Evolutionary conservation across 2,329 filamentous ascomycete species (phyloP), one percentile per base, ranked within the genome.

Genomic region (Purpureocillium takamizusanense): DNA sequence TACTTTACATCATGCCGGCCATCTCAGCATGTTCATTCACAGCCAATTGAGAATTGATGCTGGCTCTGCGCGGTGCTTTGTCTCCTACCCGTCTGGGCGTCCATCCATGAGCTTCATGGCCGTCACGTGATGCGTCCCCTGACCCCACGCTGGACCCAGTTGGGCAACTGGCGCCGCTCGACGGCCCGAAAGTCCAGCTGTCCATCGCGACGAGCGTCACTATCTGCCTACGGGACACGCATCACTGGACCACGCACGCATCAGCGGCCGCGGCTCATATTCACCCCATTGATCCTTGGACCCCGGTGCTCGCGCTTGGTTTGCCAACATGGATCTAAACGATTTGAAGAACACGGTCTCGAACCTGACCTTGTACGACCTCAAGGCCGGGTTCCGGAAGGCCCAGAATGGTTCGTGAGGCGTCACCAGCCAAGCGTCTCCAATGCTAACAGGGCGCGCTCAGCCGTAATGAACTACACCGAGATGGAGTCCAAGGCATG

Each of bases 401-500:
- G 86, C 94, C 43, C 89, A 95, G 59, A 95, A 95, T 90, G 89
- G 89, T 95, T 68, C 36, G 21, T 36, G 37, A 37, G 40, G 9
- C 27, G n/a, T 8, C 33, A 14, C n/a, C n/a, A n/a, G 30, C 33
- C 44, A 35, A 29, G 32, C 36, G 23, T 33, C 40, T 40, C 35
- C 44, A 37, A 39, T 31, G 21, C 59, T 66, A 43, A 65, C 49
- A 28, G 23, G 33, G 37, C 37, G n/a, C 15, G 39, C n/a, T n/a
- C 45, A 95, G 88, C 88, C 49, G 88, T 95, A 43, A 95, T 95
- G 89, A 95, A 95, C 67, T 95, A 90, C 63, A 95, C 89, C 31
- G 89, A 95, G 59, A 90, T 92, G 85, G 86, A 94, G 66, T 62
- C 76, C 33, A 80, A 79, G 72, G 74, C 78, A 23, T 4, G 10